Evolutionary conservation across 2,329 filamentous ascomycete species (phyloP), one percentile per base, ranked within the genome.

Genomic region (Alternaria dauci): DNA sequence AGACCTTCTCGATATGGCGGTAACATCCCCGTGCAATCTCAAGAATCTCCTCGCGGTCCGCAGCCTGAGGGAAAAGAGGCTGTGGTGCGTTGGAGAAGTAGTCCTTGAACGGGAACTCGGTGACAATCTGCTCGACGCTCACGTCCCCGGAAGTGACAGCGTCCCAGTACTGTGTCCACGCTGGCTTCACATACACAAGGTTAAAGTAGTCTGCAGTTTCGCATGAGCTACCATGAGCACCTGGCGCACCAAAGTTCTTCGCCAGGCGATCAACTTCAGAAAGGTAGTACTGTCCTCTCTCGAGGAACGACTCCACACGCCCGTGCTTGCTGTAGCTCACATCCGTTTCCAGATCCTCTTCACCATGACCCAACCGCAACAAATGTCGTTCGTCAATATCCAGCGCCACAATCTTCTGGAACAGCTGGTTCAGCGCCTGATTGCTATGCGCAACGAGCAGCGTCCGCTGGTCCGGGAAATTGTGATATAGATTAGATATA

Each of bases 141-240:
- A 83, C 81, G 23, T 86, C 34, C 16, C 7, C 85, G 2, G 84
- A 82, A 42, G 86, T 85, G 25, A 86, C 81, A 48, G 83, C 81
- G 55, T 92, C 89, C 81, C 87, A 89, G 77, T 96, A 99, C 74
- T 90, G 92, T 52, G 87, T 87, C 95, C 95, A 99, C 12, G 90
- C 87, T 32, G 95, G 94, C 77, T 91, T 86, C 42, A 99, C 85
- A 74, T 97, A 97, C 62, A 97, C 94, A 46, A 89, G 89, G 76
- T 97, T 92, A 83, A 99, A 99, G 80, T 99, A 98, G 28, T 93
- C 93, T 36, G 95, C 95, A 2, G 94, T 99, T 83, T 99, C 95
- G 55, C 95, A 96, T 28, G 94, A 96, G 79, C 91, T 96, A 23
- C 94, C 93, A 76, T 99, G 95, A n/a, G 94, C 94, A 58, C 95